phyloP scores from a whole-genome alignment of 768 basidiomycete species.

The Myochromella boudieri region DNA sequence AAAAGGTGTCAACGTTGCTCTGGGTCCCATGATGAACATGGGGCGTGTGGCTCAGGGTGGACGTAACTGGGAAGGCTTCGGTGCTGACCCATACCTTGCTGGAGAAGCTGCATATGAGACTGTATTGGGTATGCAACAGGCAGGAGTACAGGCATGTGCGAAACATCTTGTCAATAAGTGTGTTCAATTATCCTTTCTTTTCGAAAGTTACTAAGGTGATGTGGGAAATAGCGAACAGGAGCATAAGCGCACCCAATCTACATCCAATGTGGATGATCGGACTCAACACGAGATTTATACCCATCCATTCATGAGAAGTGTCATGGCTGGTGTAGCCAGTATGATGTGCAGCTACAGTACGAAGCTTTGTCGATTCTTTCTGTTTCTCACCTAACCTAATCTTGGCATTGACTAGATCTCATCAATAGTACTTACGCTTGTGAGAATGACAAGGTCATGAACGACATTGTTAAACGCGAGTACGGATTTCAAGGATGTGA shows the following conservation, averaged over 20 bases:
- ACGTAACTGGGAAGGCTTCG: slow-evolving; percentile 95
- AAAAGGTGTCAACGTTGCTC: slow-evolving; percentile 82
- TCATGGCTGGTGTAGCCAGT: slow-evolving; percentile 72
- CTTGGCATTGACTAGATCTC: slow-evolving; percentile 41
- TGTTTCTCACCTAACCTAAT: neutral
- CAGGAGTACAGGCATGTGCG: slow-evolving; percentile 83
- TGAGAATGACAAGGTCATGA: slow-evolving; percentile 69
- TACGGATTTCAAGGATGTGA: slow-evolving; percentile 75
- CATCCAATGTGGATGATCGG: slow-evolving; percentile 76
- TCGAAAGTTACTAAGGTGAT: neutral
- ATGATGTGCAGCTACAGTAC: slow-evolving; percentile 79
- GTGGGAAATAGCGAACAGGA: slow-evolving; percentile 59
- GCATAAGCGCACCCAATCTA: slow-evolving; percentile 50
- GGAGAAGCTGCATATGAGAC: slow-evolving; percentile 82
- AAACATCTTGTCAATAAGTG: slow-evolving; percentile 83
- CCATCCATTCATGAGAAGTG: slow-evolving; percentile 66
- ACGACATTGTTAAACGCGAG: slow-evolving; percentile 75
- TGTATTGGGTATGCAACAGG: slow-evolving; percentile 74
- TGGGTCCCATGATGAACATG: slow-evolving; percentile 88
- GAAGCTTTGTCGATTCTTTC: slow-evolving; percentile 23
- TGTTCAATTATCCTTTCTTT: slow-evolving; percentile 17
- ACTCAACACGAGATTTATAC: slow-evolving; percentile 77
- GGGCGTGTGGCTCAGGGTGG: slow-evolving; percentile 77
- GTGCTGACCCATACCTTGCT: slow-evolving; percentile 84
- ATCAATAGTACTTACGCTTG: slow-evolving; percentile 75